Evolutionary conservation across 768 basidiomycete genomes (phyloP).

Genomic region (Mycena olivaceomarginata): DNA sequence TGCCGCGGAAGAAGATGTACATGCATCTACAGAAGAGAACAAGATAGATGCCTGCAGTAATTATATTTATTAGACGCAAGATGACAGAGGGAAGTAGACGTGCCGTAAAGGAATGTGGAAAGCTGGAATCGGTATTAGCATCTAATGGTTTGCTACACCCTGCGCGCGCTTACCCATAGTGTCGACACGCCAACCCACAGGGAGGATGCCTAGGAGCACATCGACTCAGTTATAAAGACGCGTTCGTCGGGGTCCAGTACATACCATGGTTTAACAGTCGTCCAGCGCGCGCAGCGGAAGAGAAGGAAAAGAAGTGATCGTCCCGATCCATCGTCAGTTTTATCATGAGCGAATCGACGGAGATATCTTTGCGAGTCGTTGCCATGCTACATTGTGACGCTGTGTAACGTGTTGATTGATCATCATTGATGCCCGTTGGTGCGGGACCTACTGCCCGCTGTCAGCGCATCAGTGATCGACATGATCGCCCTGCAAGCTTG

Average conservation of each 20-base stretch:
- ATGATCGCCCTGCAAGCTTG: too few relatives aligned
- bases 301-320: conserved; percentile 1
- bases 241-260: not conserved
- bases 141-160: not conserved
- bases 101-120: conserved; percentile 52
- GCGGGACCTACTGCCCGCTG: too few relatives aligned
- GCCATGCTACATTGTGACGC: too few relatives aligned
- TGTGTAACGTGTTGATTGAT: too few relatives aligned
- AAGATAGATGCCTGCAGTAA: conserved; percentile 56
- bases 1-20: conserved; percentile 55
- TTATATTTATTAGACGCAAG: not conserved
- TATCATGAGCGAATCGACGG: too few relatives aligned
- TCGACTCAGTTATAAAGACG: not conserved
- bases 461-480: too few relatives aligned
- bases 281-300: conserved; percentile 38
- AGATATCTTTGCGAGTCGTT: too few relatives aligned
- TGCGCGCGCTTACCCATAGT: conserved; percentile 35
- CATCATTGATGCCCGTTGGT: too few relatives aligned
- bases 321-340: too few relatives aligned
- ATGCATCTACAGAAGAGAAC: conserved; percentile 60
- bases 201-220: conserved; percentile 25
- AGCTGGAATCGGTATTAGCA: conserved; percentile 23
- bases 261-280: conserved; percentile 34
- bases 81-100: conserved; percentile 3
- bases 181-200: conserved; percentile 45